Percentiles rank a stretch among this genome's conserved stretches.
These are phyloP conservation scores for Aurifilum marmelostoma DNA, from an alignment of 2,329 filamentous ascomycete genomes.

Conservation along the genomic window DNA sequence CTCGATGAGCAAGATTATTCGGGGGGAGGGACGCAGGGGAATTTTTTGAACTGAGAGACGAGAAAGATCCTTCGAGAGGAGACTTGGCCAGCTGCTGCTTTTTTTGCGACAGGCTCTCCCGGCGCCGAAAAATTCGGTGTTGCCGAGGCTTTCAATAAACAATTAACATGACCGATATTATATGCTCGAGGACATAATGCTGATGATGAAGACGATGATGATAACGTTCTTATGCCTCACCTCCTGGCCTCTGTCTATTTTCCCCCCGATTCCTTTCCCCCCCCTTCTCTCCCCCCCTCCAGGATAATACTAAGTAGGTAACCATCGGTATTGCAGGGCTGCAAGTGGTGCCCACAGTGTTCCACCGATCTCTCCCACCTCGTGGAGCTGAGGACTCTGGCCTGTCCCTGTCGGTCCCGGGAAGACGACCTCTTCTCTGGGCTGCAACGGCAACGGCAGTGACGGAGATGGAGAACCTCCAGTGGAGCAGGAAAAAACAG, in stretches of 20 bases:
- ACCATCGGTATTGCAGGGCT: conserved; percentile 8
- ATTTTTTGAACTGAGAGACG: background rate
- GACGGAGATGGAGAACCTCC: background rate
- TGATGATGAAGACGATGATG: background rate
- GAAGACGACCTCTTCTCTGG: background rate
- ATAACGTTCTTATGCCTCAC: background rate
- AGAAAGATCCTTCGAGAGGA: background rate
- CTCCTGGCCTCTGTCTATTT: background rate
- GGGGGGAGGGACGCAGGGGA: background rate
- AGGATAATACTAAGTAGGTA: too few relatives aligned
- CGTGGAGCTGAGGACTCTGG: background rate
- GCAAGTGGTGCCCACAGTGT: conserved; percentile 1
- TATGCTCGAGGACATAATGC: background rate
- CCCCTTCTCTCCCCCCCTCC: background rate
- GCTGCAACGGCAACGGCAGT: background rate
- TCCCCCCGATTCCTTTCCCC: background rate
- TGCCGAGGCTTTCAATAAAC: background rate
- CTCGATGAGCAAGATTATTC: background rate
- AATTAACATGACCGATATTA: background rate
- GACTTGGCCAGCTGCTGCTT: background rate
- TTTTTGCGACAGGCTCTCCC: background rate
- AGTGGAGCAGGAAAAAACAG: background rate
- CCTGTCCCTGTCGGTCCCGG: background rate
- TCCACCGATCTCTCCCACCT: background rate
- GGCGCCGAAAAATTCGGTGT: background rate